phyloP scores from a whole-genome alignment of 2,329 filamentous ascomycete species.

The Coleophoma crateriformis region DNA sequence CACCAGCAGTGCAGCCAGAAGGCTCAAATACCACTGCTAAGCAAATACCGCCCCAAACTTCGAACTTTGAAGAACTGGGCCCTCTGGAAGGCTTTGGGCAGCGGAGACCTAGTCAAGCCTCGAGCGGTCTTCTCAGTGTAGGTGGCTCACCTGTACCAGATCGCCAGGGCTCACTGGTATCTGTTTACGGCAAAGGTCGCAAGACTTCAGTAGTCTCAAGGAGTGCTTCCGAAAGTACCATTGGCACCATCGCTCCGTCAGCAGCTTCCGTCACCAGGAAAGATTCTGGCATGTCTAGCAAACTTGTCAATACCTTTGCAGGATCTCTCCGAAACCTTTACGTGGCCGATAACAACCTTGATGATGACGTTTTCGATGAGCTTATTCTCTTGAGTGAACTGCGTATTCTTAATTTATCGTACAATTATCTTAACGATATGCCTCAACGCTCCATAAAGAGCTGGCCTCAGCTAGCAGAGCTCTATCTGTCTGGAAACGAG shows the following conservation, averaged over 20 bases:
- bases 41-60: constrained; percentile 45
- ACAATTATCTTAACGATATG: constrained; percentile 91
- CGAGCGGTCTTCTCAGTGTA: constrained; percentile 68
- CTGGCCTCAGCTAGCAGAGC: constrained; percentile 84
- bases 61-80: constrained; percentile 74
- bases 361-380: constrained; percentile 94
- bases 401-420: constrained; percentile 85
- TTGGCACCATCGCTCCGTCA: constrained; percentile 35
- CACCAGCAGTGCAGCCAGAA: constrained; percentile 5
- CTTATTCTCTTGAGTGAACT: constrained; percentile 77
- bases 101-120: constrained; percentile 80
- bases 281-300: constrained; percentile 80
- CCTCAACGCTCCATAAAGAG: constrained; percentile 81
- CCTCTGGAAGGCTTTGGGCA: constrained; percentile 56
- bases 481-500: constrained; percentile 94
- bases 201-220: constrained; percentile 81
- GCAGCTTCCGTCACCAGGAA: constrained; percentile 63
- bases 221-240: constrained; percentile 43
- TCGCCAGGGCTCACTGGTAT: constrained; percentile 80
- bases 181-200: constrained; percentile 70
- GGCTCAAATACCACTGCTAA: constrained; percentile 9
- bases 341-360: constrained; percentile 87
- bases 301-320: constrained; percentile 81
- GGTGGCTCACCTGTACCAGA: constrained; percentile 66
- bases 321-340: constrained; percentile 79